Evolutionary conservation across 495 filamentous ascomycete species (phyloP).

Genomic region (Penicillium ucsense): DNA sequence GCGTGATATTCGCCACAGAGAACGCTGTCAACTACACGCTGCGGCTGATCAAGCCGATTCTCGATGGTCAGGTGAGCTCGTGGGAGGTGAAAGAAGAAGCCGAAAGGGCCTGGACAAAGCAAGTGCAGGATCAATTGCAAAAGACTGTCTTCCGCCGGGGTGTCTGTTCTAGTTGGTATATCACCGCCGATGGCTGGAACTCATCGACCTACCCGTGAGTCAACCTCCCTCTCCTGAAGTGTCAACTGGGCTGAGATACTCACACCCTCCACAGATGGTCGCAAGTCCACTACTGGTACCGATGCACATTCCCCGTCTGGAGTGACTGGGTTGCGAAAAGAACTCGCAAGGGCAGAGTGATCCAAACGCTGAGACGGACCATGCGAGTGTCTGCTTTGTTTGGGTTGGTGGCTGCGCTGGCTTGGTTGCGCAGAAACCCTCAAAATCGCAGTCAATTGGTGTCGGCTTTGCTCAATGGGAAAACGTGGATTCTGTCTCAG

Average conservation of each 20-base stretch:
- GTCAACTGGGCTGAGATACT: neutral
- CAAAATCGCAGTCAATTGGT: conserved; percentile 6
- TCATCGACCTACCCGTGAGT: conserved; percentile 50
- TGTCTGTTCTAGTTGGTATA: conserved; percentile 50
- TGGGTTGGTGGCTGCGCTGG: conserved; percentile 8
- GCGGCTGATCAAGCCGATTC: conserved; percentile 32
- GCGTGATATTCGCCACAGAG: conserved; percentile 50
- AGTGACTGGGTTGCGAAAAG: conserved; percentile 44
- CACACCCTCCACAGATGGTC: conserved; percentile 26
- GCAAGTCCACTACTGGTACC: conserved; percentile 38
- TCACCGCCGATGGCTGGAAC: conserved; percentile 48
- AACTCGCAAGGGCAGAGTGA: conserved; percentile 34
- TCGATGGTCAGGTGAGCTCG: conserved; percentile 29
- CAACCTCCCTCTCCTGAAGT: too few relatives aligned
- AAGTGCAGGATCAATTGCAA: conserved; percentile 44
- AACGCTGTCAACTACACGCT: conserved; percentile 45
- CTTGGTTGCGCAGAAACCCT: conserved; percentile 12
- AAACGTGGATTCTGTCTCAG: conserved; percentile 6
- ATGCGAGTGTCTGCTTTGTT: conserved; percentile 13
- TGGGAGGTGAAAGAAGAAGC: conserved; percentile 42
- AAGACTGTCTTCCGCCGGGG: conserved; percentile 43
- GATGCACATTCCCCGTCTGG: conserved; percentile 49
- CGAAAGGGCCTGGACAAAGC: conserved; percentile 42
- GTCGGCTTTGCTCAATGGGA: conserved; percentile 7
- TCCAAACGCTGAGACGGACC: conserved; percentile 12